Evolutionary conservation across 2,329 filamentous ascomycete species (phyloP).

Genomic region (Colletotrichum sp.): DNA sequence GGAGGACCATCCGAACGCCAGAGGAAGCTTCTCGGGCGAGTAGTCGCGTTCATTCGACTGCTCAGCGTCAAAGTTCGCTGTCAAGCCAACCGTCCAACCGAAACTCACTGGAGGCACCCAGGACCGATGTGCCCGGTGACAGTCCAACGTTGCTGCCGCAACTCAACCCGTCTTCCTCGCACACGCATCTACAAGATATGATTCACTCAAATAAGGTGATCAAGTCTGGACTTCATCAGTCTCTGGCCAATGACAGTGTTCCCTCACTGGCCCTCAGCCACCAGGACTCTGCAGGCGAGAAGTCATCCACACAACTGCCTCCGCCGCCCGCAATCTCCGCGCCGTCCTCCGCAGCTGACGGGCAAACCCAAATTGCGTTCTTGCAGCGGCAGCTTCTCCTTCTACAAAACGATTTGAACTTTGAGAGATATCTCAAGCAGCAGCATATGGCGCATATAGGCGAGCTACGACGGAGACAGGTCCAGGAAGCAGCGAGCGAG

Average conservation of each 20-base stretch:
- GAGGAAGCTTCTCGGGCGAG: conserved; percentile 48
- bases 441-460: conserved; percentile 85
- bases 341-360: conserved; percentile 27
- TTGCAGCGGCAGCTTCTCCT: conserved; percentile 78
- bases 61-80: conserved; percentile 52
- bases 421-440: conserved; percentile 83
- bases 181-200: conserved; percentile 64
- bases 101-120: conserved; percentile 37
- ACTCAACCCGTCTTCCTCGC: conserved; percentile 50
- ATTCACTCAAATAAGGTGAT: conserved; percentile 64
- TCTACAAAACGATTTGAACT: conserved; percentile 80
- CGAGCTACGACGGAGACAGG: conserved; percentile 74
- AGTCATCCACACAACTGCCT: conserved; percentile 31
- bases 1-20: conserved; percentile 60
- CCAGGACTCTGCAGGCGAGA: conserved; percentile 50
- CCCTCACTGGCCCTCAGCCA: conserved; percentile 57
- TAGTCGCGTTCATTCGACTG: conserved; percentile 38
- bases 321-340: conserved; percentile 24
- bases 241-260: conserved; percentile 62
- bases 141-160: conserved; percentile 68
- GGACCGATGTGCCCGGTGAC: conserved; percentile 49
- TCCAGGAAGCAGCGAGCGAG: conserved; percentile 78
- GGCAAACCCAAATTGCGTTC: conserved; percentile 50
- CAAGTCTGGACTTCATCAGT: conserved; percentile 60
- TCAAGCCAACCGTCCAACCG: conserved; percentile 56